Evolutionary conservation across 1,139 yeast genomes (phyloP), one percentile per base, ranked within the genome.

Genomic region (Suhomyces coccinellae): DNA sequence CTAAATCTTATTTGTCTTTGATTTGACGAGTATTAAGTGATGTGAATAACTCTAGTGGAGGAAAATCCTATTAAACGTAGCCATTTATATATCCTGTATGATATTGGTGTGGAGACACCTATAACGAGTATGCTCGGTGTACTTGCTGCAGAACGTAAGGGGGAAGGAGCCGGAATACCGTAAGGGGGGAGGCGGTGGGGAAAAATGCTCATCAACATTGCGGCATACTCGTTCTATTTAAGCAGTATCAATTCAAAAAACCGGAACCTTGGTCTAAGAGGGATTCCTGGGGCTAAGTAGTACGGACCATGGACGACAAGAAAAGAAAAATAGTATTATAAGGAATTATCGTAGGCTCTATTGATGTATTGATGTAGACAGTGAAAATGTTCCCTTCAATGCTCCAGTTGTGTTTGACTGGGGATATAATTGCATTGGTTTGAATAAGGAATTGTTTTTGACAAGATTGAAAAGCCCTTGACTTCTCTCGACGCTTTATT

Each of bases 201-300:
- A n/a, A n/a, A n/a, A n/a, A n/a, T n/a, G n/a, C n/a, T 47, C 16
- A 59, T 61, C 41, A 38, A 41, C n/a, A n/a, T n/a, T n/a, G 47
- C 47, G 10, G 55, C 58, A 17, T 62, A 61, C 49, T 61, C 66
- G 24, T 40, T 62, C 27, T 62, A 51, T 48, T 51, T 61, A 48
- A 49, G 54, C 45, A 32, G 40, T 7, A 31, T 22, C 9, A 33
- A 39, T 20, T 46, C 46, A 6, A 54, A 35, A 14, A 12, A 43
- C 8, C 59, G 61, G 10, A 36, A 50, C 6, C 35, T 58, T 20
- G 45, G 57, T 14, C 56, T 57, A 43, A 61, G 62, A 4, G 62
- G 57, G 7, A 50, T 55, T 14, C 59, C 56, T 41, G 45, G 45
- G 22, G 55, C 55, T 26, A 58, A 55, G 41, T 55, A 49, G 43